phyloP scores from a whole-genome alignment of 495 filamentous ascomycete genomes.

The Hyaloscypha bicolor region DNA sequence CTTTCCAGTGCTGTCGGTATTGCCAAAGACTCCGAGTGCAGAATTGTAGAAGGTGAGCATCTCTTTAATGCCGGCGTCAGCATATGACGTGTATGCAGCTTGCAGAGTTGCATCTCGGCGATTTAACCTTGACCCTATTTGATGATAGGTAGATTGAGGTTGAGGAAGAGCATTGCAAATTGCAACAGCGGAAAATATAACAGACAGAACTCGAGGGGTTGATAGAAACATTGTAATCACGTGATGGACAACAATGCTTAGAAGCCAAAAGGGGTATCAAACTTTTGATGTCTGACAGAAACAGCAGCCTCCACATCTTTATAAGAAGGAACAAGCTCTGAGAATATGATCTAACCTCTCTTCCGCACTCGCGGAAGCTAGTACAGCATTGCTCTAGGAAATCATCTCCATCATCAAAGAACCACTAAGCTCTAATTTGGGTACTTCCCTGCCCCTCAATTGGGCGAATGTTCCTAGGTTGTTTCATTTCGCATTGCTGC shows the following conservation, averaged over 20 bases:
- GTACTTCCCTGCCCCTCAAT: neutral
- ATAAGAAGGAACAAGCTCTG: neutral
- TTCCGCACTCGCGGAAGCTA: neutral
- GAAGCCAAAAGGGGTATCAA: neutral
- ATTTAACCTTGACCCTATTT: conserved; percentile 10
- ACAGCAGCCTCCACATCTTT: neutral
- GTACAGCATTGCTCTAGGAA: conserved; percentile 12
- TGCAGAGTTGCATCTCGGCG: conserved; percentile 13
- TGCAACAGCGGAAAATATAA: conserved; percentile 5
- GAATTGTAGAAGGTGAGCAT: conserved; percentile 67
- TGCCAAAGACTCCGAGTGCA: neutral
- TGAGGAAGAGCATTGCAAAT: conserved; percentile 20
- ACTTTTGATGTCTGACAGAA: neutral
- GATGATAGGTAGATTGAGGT: neutral
- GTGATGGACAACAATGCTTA: conserved; percentile 2
- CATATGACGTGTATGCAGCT: conserved; percentile 25
- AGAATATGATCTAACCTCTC: neutral
- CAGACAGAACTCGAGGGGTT: conserved; percentile 7
- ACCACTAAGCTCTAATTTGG: neutral
- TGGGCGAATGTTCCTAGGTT: conserved; percentile 8
- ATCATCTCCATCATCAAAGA: conserved; percentile 2
- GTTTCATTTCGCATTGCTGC: conserved; percentile 23
- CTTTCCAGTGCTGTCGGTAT: conserved; percentile 49
- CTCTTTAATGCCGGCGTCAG: conserved; percentile 26
- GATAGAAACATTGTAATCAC: conserved; percentile 23